Evolutionary conservation across 208 protist genomes (phyloP).

Genomic region (Jaenimonas drosophilae): DNA sequence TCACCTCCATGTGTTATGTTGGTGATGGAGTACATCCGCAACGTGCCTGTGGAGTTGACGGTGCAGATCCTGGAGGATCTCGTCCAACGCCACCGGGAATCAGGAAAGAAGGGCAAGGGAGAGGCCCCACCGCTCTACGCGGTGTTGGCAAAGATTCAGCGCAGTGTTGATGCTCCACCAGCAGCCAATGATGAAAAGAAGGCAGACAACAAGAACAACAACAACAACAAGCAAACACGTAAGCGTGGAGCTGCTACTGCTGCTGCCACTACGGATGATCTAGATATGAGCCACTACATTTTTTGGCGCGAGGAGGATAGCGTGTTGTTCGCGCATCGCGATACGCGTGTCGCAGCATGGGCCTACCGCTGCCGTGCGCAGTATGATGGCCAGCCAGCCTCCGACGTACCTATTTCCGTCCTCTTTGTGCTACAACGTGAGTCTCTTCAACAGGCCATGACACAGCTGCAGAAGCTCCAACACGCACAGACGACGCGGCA

Average conservation of each 20-base stretch:
- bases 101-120: neutral
- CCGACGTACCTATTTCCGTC: constrained; percentile 71
- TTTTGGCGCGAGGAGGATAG: constrained; percentile 87
- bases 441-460: constrained; percentile 50
- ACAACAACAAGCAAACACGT: constrained; percentile 7
- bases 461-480: constrained; percentile 58
- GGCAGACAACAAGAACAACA: constrained; percentile 2
- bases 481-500: no score
- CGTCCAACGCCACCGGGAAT: constrained; percentile 34
- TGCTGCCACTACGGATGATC: constrained; percentile 6
- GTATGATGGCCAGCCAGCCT: constrained; percentile 78
- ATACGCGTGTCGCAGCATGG: constrained; percentile 70
- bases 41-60: constrained; percentile 74
- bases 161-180: constrained; percentile 46
- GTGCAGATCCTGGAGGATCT: constrained; percentile 61
- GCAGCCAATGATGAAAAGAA: constrained; percentile 1
- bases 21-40: constrained; percentile 77
- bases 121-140: constrained; percentile 45
- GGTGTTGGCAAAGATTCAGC: constrained; percentile 83
- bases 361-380: constrained; percentile 74
- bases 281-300: constrained; percentile 55
- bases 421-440: constrained; percentile 64
- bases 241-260: neutral
- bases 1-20: constrained; percentile 20
- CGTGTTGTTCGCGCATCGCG: constrained; percentile 64